Conservation (phyloP, 805 yeast species). For the Scheffersomyces spartinae region DNA sequence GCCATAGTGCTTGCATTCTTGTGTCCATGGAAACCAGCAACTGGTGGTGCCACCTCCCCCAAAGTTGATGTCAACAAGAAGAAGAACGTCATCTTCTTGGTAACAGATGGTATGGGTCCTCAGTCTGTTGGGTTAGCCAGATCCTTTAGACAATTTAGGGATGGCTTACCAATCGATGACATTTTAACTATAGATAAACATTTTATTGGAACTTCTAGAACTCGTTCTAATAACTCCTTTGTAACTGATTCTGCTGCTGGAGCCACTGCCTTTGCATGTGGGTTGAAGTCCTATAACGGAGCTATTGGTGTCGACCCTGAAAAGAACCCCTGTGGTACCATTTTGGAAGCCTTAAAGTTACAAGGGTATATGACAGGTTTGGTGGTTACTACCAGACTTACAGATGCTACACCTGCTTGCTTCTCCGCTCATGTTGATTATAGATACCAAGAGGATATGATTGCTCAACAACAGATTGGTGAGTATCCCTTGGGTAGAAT, state of each 20-base stretch:
- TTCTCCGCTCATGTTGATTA: slow-evolving; percentile 71
- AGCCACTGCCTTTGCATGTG: slow-evolving; percentile 89
- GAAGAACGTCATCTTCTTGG: slow-evolving; percentile 33
- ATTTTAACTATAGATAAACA: slow-evolving; percentile 53
- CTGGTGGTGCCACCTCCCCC: too few relatives aligned
- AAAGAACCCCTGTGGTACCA: slow-evolving; percentile 72
- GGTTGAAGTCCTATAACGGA: slow-evolving; percentile 73
- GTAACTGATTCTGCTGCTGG: slow-evolving; percentile 97
- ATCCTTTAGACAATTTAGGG: slow-evolving; percentile 55
- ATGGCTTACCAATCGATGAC: slow-evolving; percentile 42
- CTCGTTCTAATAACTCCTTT: slow-evolving; percentile 64
- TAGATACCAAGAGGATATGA: slow-evolving; percentile 70
- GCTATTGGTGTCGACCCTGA: slow-evolving; percentile 78
- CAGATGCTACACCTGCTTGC: slow-evolving; percentile 94
- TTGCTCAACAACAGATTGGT: slow-evolving; percentile 83
- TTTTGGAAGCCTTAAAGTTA: slow-evolving; percentile 77
- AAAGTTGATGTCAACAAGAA: too few relatives aligned
- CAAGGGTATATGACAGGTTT: slow-evolving; percentile 77
- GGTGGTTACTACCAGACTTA: slow-evolving; percentile 84
- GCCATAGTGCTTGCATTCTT: background rate
- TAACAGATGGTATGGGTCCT: slow-evolving; percentile 65
- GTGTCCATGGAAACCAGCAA: slow-evolving; percentile 1
- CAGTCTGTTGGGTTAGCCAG: slow-evolving; percentile 74
- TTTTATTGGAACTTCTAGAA: slow-evolving; percentile 74
- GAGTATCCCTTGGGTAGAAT: slow-evolving; percentile 64